Conservation (phyloP, 306 rosid genomes). For the Quercus aquifolioides region DNA sequence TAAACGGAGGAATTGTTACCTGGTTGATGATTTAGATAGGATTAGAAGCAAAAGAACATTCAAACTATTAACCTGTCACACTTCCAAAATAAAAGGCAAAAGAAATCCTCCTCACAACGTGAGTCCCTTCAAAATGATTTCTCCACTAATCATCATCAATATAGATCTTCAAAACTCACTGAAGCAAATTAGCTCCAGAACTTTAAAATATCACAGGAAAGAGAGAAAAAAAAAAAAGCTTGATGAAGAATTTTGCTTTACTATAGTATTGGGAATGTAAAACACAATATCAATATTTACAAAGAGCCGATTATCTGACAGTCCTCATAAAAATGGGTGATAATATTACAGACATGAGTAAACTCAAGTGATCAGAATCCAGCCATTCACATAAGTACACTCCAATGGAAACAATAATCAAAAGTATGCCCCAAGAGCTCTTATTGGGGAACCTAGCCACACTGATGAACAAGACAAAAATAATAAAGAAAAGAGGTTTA, state of each 20-base stretch:
- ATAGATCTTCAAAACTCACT: conserved; percentile 24
- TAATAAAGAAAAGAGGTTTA: not conserved
- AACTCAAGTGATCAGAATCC: not conserved
- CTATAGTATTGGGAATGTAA: not conserved
- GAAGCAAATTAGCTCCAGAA: not conserved
- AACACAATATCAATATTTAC: not conserved
- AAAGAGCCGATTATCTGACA: not conserved
- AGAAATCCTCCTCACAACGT: conserved; percentile 10
- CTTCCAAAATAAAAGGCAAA: conserved; percentile 1
- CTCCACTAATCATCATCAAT: conserved; percentile 22
- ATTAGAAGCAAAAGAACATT: conserved; percentile 17
- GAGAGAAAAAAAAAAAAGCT: not conserved
- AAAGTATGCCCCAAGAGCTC: not conserved
- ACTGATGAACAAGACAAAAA: not conserved
- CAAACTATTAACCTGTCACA: conserved; percentile 1
- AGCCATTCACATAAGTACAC: not conserved
- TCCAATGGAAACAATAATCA: not conserved
- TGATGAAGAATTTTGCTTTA: not conserved
- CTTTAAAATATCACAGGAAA: conserved; percentile 4
- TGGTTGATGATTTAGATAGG: conserved; percentile 31
- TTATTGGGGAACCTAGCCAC: not conserved
- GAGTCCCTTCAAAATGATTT: conserved; percentile 16
- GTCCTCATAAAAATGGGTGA: not conserved
- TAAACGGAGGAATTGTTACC: conserved; percentile 95
- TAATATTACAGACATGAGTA: not conserved